Evolutionary conservation across 2,329 filamentous ascomycete genomes (phyloP).

Genomic region (Teratosphaeria zuluensis): DNA sequence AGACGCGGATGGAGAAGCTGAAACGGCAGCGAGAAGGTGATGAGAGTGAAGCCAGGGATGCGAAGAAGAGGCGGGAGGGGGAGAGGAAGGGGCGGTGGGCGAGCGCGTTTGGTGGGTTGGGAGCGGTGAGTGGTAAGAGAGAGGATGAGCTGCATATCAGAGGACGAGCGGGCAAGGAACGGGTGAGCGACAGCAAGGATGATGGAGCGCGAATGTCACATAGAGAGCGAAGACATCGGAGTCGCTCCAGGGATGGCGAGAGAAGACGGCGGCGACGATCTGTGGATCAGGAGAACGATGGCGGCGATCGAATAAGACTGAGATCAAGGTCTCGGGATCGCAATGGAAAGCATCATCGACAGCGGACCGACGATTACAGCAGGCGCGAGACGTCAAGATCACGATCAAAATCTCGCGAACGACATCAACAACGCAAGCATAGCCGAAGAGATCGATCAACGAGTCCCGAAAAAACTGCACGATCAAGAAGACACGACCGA

Average conservation of each 20-base stretch:
- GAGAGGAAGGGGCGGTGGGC: conserved; percentile 14
- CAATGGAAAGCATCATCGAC: not conserved
- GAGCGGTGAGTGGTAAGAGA: not conserved
- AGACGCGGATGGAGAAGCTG: conserved; percentile 50
- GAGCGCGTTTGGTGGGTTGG: conserved; percentile 9
- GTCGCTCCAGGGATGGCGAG: not conserved
- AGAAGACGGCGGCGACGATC: not conserved
- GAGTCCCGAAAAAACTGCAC: not conserved
- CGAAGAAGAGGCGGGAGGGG: conserved; percentile 6
- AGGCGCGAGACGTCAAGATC: not conserved
- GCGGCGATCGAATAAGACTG: not conserved
- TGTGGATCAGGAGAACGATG: not conserved
- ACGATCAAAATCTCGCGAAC: not conserved
- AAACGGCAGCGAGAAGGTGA: not conserved
- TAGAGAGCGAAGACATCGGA: not conserved
- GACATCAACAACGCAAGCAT: not conserved
- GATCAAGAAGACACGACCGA: not conserved
- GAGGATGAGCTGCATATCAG: not conserved
- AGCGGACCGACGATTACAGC: too few species aligned
- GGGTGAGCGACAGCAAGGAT: not conserved
- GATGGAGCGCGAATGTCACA: not conserved
- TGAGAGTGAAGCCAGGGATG: conserved; percentile 33
- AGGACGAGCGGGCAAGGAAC: not conserved
- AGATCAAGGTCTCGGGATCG: not conserved
- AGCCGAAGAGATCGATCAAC: not conserved